Conservation (phyloP, 306 rosid genomes). For the Cucumis sativus region DNA sequence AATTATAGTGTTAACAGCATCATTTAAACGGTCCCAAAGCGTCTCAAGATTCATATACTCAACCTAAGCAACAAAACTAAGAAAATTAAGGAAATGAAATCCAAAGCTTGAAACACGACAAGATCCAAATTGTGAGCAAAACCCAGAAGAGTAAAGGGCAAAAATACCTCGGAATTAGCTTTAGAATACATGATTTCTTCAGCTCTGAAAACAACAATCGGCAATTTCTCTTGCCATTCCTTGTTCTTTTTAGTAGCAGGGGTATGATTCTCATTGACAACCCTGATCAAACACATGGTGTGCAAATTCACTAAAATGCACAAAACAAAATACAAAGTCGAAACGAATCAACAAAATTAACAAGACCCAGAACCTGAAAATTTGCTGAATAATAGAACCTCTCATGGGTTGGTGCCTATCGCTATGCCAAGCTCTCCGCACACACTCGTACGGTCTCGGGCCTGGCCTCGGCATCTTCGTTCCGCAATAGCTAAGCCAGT, state of each 20-base stretch:
- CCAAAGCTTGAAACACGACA: not conserved
- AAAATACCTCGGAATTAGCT: constrained; percentile 85
- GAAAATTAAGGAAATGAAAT: constrained; percentile 12
- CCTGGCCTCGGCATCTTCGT: constrained; percentile 97
- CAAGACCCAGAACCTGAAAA: constrained; percentile 74
- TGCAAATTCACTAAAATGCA: constrained; percentile 42
- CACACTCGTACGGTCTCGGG: constrained; percentile 99
- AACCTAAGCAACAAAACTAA: constrained; percentile 43
- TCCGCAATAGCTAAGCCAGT: not conserved
- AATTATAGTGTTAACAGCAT: constrained; percentile 90
- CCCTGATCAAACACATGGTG: constrained; percentile 80
- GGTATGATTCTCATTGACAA: constrained; percentile 61
- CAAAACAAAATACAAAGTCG: constrained; percentile 1
- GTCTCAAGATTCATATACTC: constrained; percentile 75
- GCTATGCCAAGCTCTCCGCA: constrained; percentile 97
- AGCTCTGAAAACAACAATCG: constrained; percentile 77
- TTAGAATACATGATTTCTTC: constrained; percentile 99
- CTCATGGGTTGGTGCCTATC: constrained; percentile 88
- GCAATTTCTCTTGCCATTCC: constrained; percentile 94
- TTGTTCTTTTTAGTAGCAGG: constrained; percentile 71
- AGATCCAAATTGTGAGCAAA: constrained; percentile 15
- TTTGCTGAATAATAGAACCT: constrained; percentile 85
- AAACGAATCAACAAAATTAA: constrained; percentile 4
- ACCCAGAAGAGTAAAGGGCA: constrained; percentile 9
- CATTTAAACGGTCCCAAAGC: constrained; percentile 87